Evolutionary conservation across 345 rosid species (phyloP), one percentile per base, ranked within the genome.

Genomic region (Hypericum perforatum): DNA sequence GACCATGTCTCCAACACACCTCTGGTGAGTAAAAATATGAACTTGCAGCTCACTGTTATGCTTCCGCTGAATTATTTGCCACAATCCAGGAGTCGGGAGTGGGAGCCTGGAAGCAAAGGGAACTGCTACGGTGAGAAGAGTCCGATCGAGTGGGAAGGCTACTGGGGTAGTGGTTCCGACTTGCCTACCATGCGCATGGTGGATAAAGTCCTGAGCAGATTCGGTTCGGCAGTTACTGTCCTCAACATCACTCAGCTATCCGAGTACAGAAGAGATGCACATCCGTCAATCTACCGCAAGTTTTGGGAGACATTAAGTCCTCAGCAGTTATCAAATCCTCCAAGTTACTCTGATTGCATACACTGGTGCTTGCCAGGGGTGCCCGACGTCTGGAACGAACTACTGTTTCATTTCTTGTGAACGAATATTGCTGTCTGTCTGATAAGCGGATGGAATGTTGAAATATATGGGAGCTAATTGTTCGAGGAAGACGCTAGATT

Each of bases 361-460:
- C 98, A 91, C 36, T 85, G 96, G 96, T 88, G 97, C 76, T 76
- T 92, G 45, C 97, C 96, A 5, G 97, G 97, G 11, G 82, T 92
- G 36, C 96, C 95, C 43, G 98, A 91, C 76, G 81, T 79, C 22
- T 91, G 98, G 98, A 91, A 91, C 56, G 83, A 85, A 66, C 66
- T 91, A n/a, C 67, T 91, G 46, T 88, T 81, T 71, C 88, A 85
- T 62, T 68, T 68, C 51, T 72, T 89, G 85, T 87, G 57, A 64
- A 60, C 12, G 37, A 39, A 37, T 39, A 38, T 44, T 51, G 32
- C 32, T 22, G 32, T 22, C 32, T 22, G 32, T 22, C 32, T 57
- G 40, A 42, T 58, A 39, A 6, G 44, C 12, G 16, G 5, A 2
- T 38, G 37, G 41, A 36, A 38, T 15, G 53, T n/a, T 13, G 15